Evolutionary conservation across 169 alveolate species (phyloP).

Genomic region (Eimeria sp.): DNA sequence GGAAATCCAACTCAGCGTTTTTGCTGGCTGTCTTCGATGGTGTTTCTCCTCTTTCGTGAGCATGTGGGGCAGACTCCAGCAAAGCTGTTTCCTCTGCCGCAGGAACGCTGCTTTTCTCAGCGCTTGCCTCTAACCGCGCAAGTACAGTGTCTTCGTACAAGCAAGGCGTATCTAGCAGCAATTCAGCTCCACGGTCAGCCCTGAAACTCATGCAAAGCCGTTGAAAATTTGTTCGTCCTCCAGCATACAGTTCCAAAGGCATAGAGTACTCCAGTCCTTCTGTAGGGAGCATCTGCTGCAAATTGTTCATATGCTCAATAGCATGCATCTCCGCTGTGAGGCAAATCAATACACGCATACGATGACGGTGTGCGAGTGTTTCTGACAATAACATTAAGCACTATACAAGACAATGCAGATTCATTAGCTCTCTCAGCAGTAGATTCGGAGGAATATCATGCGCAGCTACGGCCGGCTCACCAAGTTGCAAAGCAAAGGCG

Average conservation of each 20-base stretch:
- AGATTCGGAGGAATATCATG: neutral
- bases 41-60: neutral
- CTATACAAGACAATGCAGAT: neutral
- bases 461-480: neutral
- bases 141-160: constrained; percentile 46
- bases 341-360: neutral
- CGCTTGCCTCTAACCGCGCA: constrained; percentile 42
- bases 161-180: neutral
- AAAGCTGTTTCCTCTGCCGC: neutral
- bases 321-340: constrained; percentile 65
- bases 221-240: constrained; percentile 25
- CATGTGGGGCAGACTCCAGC: constrained; percentile 16
- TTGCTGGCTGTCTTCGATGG: neutral
- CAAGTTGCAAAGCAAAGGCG: constrained; percentile 30
- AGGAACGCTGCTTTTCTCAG: neutral
- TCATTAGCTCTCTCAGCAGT: neutral
- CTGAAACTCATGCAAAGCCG: constrained; percentile 60
- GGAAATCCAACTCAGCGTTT: constrained; percentile 3
- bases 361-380: too few species aligned
- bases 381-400: neutral
- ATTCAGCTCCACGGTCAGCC: neutral
- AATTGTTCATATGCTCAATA: constrained; percentile 22
- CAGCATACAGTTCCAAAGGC: constrained; percentile 53
- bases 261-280: constrained; percentile 23
- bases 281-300: constrained; percentile 34